phyloP scores from a whole-genome alignment of 139 green algal genomes.

The Chlamydomonas incerta region DNA sequence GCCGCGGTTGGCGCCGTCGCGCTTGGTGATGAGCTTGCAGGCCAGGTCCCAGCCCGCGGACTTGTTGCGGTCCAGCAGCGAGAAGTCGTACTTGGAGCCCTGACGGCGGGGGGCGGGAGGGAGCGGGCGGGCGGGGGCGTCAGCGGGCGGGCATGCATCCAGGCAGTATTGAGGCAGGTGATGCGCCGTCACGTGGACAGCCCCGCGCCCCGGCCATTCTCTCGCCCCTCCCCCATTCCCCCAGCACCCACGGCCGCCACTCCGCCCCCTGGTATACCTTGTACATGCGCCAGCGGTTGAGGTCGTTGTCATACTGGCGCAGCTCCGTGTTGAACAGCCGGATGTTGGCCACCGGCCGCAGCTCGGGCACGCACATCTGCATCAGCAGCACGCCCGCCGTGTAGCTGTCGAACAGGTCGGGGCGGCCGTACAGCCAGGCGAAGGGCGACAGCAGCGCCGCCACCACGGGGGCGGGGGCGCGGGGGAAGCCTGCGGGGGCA shows the following conservation, averaged over 20 bases:
- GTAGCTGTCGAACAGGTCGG: constrained; percentile 94
- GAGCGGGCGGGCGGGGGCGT: not conserved
- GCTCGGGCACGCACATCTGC: constrained; percentile 82
- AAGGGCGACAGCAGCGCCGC: constrained; percentile 82
- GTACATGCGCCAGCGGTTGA: constrained; percentile 54
- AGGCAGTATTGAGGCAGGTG: no score
- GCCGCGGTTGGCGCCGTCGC: constrained; percentile 75
- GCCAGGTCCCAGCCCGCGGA: constrained; percentile 89
- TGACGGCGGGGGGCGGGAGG: not conserved
- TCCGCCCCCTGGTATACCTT: not conserved
- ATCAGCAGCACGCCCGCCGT: constrained; percentile 77
- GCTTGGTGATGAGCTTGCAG: constrained; percentile 71
- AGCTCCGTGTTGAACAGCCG: constrained; percentile 71
- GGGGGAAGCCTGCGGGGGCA: constrained; percentile 79
- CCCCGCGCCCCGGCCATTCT: no score
- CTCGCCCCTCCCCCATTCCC: no score
- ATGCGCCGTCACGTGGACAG: no score
- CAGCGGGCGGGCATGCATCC: not conserved
- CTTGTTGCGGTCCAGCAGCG: constrained; percentile 77
- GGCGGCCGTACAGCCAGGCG: constrained; percentile 82
- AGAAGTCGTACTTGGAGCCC: constrained; percentile 71
- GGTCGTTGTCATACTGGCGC: constrained; percentile 63
- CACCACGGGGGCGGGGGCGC: constrained; percentile 71
- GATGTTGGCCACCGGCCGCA: constrained; percentile 67
- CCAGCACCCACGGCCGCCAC: no score